phyloP scores from a whole-genome alignment of 176 grass and related monocot genomes.

The Avena sativa region DNA sequence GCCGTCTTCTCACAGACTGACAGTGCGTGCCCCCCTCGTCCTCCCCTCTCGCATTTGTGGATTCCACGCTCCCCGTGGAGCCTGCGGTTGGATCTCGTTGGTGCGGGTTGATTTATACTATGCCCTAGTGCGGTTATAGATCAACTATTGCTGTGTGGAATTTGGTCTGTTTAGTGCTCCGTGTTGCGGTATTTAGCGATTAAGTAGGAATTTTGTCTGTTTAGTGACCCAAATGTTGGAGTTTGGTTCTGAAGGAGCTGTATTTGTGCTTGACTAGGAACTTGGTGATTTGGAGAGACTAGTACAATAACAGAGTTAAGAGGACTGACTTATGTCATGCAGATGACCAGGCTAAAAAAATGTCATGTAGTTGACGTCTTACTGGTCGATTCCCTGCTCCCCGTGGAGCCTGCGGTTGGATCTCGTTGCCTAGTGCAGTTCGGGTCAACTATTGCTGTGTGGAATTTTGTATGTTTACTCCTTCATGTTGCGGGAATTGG shows the following conservation, averaged over 20 bases:
- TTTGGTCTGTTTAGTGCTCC: neutral
- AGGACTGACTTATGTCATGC: neutral
- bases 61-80: neutral
- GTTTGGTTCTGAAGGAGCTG: neutral
- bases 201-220: too few species aligned
- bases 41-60: neutral
- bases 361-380: neutral
- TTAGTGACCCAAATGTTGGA: neutral
- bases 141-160: neutral
- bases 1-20: slow-evolving; percentile 86
- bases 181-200: neutral
- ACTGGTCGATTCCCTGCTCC: neutral
- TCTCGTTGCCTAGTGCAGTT: neutral
- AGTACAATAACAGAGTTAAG: neutral
- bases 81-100: neutral
- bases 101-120: neutral
- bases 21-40: slow-evolving; percentile 37
- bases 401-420: neutral
- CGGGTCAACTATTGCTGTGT: too few species aligned
- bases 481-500: neutral
- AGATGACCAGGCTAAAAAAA: neutral
- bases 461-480: neutral
- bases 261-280: neutral
- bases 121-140: neutral
- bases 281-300: neutral